These are phyloP conservation scores for Monilinia aucupariae DNA, from an alignment of 2,329 filamentous ascomycete genomes.

Conservation along the genomic window DNA sequence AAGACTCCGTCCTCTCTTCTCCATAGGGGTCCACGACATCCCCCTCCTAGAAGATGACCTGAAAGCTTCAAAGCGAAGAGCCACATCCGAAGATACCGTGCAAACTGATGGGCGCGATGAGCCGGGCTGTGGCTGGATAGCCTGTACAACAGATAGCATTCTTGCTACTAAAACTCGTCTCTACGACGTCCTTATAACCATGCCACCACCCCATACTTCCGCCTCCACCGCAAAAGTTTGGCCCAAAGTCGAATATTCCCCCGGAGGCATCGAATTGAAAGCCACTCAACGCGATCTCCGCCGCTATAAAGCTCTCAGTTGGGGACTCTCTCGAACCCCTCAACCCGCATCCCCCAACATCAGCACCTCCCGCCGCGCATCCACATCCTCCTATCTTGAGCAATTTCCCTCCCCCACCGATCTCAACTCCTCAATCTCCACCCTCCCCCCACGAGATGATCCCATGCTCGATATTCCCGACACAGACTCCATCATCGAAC, in stretches of 20 bases:
- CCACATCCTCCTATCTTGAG: conserved; percentile 15
- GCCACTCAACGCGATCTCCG: conserved; percentile 87
- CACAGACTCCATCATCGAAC: conserved; percentile 53
- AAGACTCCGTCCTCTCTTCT: conserved; percentile 79
- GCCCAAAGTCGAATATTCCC: conserved; percentile 67
- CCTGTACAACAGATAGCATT: conserved; percentile 93
- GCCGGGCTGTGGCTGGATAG: conserved; percentile 70
- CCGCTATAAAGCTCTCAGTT: conserved; percentile 65
- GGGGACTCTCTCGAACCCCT: conserved; percentile 49
- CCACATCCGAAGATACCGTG: conserved; percentile 28
- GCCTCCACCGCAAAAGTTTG: conserved; percentile 59
- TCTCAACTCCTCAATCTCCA: conserved; percentile 26
- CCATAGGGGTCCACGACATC: conserved; percentile 89
- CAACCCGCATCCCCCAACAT: conserved; percentile 20
- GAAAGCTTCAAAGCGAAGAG: conserved; percentile 40
- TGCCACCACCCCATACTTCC: conserved; percentile 60
- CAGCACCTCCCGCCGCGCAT: conserved; percentile 17
- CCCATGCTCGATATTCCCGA: conserved; percentile 43
- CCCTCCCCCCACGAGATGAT: conserved; percentile 35
- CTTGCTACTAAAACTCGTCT: conserved; percentile 78
- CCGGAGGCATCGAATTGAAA: conserved; percentile 57
- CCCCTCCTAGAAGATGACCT: conserved; percentile 63
- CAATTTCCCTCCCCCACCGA: conserved; percentile 22
- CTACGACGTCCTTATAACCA: conserved; percentile 83
- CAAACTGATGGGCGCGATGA: conserved; percentile 41